phyloP scores from a whole-genome alignment of 768 basidiomycete genomes.

The Thelephora aurantiotincta region DNA sequence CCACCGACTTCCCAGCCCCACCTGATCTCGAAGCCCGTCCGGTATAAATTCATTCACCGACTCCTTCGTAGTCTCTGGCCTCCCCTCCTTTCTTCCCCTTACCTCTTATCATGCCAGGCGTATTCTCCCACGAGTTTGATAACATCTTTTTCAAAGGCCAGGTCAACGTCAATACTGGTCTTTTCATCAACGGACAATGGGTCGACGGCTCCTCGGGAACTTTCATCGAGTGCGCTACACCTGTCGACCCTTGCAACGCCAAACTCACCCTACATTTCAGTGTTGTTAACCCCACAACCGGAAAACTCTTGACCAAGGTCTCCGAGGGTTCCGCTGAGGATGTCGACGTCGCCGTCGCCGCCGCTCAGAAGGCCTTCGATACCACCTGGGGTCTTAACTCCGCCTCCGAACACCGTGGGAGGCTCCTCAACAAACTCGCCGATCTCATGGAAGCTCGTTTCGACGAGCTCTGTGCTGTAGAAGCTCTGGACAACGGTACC shows the following conservation, averaged over 20 bases:
- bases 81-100: background rate
- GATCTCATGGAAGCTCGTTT: constrained; percentile 44
- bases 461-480: constrained; percentile 59
- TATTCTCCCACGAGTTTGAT: constrained; percentile 36
- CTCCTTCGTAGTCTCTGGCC: too few relatives aligned
- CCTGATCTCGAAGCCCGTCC: too few relatives aligned
- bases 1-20: too few relatives aligned
- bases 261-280: constrained; percentile 15
- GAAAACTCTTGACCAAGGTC: constrained; percentile 43
- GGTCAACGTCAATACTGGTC: constrained; percentile 41
- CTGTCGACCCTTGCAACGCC: background rate
- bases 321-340: constrained; percentile 51
- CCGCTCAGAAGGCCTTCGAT: constrained; percentile 49
- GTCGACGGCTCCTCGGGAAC: constrained; percentile 37
- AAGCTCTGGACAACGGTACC: constrained; percentile 54
- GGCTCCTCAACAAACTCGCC: constrained; percentile 48
- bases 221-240: constrained; percentile 54
- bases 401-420: constrained; percentile 36
- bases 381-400: constrained; percentile 55
- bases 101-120: constrained; percentile 23
- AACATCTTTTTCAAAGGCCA: constrained; percentile 44
- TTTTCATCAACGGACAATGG: constrained; percentile 64
- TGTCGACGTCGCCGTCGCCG: constrained; percentile 62
- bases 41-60: too few relatives aligned
- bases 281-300: constrained; percentile 51